phyloP scores from a whole-genome alignment of 352 stramenopile genomes.

The Globisporangium carolinianum region DNA sequence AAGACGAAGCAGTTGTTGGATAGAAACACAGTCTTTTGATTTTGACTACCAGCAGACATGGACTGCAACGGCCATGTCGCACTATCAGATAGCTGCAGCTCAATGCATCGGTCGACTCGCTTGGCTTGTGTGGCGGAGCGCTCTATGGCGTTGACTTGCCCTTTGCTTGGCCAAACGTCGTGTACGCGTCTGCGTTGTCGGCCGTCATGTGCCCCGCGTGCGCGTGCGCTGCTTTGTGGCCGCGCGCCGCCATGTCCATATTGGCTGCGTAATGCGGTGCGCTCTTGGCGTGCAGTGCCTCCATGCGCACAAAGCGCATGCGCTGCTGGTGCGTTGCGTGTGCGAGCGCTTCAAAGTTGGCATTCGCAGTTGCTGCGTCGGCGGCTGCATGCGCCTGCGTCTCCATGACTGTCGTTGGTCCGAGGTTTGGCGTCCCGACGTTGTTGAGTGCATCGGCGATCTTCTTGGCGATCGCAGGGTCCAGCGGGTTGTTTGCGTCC shows the following conservation, averaged over 20 bases:
- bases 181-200: too few relatives aligned
- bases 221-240: too few relatives aligned
- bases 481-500: neutral
- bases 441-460: neutral
- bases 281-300: neutral
- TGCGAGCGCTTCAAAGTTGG: neutral
- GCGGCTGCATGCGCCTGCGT: neutral
- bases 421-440: neutral
- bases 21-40: neutral
- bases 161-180: too few relatives aligned
- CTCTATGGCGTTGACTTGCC: too few relatives aligned
- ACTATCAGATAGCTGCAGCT: too few relatives aligned
- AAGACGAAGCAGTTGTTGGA: constrained; percentile 3
- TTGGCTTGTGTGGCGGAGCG: too few relatives aligned
- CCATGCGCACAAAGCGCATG: neutral
- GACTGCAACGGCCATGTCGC: too few relatives aligned
- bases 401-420: neutral
- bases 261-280: too few relatives aligned
- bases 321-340: neutral
- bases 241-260: neutral
- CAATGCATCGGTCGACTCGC: too few relatives aligned
- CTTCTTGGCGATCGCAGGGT: neutral
- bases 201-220: too few relatives aligned
- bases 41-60: too few relatives aligned
- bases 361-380: neutral